phyloP scores from a whole-genome alignment of 2,329 filamentous ascomycete species.

The Tothia fuscella region DNA sequence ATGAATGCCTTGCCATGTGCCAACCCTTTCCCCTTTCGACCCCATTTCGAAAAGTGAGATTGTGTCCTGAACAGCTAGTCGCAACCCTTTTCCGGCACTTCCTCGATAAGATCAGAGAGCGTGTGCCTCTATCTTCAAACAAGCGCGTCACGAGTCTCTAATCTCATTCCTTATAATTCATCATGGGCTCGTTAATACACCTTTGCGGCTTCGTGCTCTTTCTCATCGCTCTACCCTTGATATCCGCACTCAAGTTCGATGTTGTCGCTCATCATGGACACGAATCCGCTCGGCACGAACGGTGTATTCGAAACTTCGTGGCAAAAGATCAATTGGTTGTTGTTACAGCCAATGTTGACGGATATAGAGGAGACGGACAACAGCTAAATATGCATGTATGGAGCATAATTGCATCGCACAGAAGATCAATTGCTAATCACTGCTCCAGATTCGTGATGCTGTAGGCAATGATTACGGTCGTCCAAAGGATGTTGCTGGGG shows the following conservation, averaged over 20 bases:
- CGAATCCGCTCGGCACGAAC: constrained; percentile 54
- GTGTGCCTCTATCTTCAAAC: too few relatives aligned
- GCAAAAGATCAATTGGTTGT: constrained; percentile 85
- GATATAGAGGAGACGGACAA: constrained; percentile 85
- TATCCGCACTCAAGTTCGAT: constrained; percentile 81
- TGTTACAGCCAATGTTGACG: constrained; percentile 79
- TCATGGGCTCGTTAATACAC: constrained; percentile 7
- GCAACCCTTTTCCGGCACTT: too few relatives aligned
- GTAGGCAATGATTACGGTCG: constrained; percentile 92
- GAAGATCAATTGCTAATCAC: neutral
- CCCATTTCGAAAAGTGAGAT: too few relatives aligned
- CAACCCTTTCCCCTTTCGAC: too few relatives aligned
- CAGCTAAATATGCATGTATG: constrained; percentile 84
- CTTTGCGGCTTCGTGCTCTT: constrained; percentile 26
- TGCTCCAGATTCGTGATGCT: constrained; percentile 72
- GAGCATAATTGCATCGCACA: constrained; percentile 15
- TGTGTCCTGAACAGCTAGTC: too few relatives aligned
- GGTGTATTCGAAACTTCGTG: constrained; percentile 96
- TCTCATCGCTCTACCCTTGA: constrained; percentile 28
- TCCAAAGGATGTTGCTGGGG: constrained; percentile 82
- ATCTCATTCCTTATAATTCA: too few relatives aligned
- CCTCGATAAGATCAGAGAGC: too few relatives aligned
- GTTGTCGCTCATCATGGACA: constrained; percentile 56
- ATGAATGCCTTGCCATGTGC: too few relatives aligned
- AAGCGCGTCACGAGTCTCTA: too few relatives aligned